Conservation (phyloP, 202 grass and related monocot genomes). For the Musa balbisiana region DNA sequence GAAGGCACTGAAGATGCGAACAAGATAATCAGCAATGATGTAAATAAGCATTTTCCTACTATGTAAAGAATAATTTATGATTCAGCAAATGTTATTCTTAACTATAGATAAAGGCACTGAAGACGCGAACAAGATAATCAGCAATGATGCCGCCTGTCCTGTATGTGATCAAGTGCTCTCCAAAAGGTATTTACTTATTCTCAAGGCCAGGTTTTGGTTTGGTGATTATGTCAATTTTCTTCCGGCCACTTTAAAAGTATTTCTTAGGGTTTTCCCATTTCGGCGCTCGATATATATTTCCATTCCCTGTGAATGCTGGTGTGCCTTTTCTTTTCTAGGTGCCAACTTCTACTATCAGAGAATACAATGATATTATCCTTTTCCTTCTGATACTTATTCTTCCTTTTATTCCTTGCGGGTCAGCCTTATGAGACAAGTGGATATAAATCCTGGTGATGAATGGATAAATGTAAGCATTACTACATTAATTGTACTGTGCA, state of each 20-base stretch:
- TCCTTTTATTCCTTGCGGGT: constrained; percentile 5
- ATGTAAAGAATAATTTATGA: no score
- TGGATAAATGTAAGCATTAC: constrained; percentile 73
- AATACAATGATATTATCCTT: no score
- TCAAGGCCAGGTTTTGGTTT: no score
- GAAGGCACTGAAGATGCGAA: constrained; percentile 74
- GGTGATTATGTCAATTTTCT: no score
- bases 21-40: constrained; percentile 51
- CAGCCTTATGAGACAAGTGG: constrained; percentile 67
- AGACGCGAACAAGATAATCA: constrained; percentile 81
- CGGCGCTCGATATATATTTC: no score
- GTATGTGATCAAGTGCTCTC: constrained; percentile 91
- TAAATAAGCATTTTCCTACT: no score
- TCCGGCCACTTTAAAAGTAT: not conserved
- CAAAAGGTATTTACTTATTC: constrained; percentile 38
- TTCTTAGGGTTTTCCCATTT: constrained; percentile 1
- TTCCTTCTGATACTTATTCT: no score
- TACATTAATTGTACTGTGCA: not conserved
- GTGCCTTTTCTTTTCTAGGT: no score
- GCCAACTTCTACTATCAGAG: no score
- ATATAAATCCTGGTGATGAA: constrained; percentile 77
- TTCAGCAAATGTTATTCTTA: constrained; percentile 23
- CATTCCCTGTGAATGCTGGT: no score
- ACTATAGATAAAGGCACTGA: constrained; percentile 49
- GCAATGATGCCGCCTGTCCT: constrained; percentile 71